Base-by-base conservation (phyloP, 768 basidiomycete genomes). In the Jaapia argillacea region DNA sequence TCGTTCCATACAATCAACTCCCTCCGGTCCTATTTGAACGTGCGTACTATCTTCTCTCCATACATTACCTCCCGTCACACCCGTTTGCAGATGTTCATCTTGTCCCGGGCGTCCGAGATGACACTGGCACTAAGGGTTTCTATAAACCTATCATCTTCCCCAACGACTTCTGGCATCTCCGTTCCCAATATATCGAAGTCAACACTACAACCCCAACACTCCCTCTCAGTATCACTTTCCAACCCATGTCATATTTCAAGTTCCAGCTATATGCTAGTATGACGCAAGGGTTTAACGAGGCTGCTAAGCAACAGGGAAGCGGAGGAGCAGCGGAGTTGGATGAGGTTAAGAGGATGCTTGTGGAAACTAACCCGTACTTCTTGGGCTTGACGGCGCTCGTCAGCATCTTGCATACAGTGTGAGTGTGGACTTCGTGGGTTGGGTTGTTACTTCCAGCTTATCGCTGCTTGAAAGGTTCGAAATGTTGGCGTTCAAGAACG, bases 141-240 rank as follows among this genome's bases (percentile, higher is more conserved):
- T 91, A 93, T 71, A 85, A 79, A 54, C 94, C 94, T 6, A 80
- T 93, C 46, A 58, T 97, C 27, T 98, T 85, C 62, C 77, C 89
- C 12, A 98, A 98, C 57, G 91, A 96, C 56, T 97, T 97, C 63
- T 97, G 94, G 91, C 76, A 85, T 49, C 72, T 90, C 24, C 77
- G 80, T 28, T 81, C 84, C 33, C 83, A 92, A 47, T 81, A 88
- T 52, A 59, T 77, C 45, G 85, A 92, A 53, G 74, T 98, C 59
- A 97, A 97, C 59, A 60, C 69, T n/a, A 88, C 89, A 1, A 89
- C 87, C 3, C 70, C 77, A 6, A 71, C 58, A 6, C 65, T 97
- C 1, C 91, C 94, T 1, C 68, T 99, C 16, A 77, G 81, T 49
- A 72, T 99, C 49, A 75, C 75, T 0, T 85, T 93, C 66, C 78